Base-by-base conservation (phyloP, 306 rosid species). In the Cucurbita ficifolia region DNA sequence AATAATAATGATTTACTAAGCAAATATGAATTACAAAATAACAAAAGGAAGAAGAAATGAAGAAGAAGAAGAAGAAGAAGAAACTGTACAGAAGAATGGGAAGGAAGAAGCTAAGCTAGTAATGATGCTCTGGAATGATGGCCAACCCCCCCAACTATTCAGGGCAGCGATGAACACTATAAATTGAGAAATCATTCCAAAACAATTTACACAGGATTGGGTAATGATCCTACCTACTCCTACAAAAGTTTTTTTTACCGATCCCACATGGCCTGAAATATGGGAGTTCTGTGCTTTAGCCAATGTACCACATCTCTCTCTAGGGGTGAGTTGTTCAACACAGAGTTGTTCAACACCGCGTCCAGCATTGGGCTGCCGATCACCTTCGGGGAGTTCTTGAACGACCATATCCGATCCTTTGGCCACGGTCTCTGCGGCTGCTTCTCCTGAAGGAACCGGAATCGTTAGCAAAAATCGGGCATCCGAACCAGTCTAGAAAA, bases 351-450 rank as follows among this genome's bases (percentile, higher is more conserved):
- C 71, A 88, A 75, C 42, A 88, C 92, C 14, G 93, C 81, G 46
- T 95, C 99, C 72, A 95, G 84, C 97, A 89, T 91, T 4, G 99
- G 99, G 84, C 99, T 95, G 71, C 97, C 96, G 71, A 95, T 72
- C 72, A 95, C 76, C 78, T 83, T 91, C 0, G 88, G 89, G 69
- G 18, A 76, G 82, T 69, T 88, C 84, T 85, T 88, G 83, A 89
- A 95, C 40, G 85, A 88, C 99, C 99, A 95, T 86, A 95, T 91
- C 74, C 84, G 82, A 79, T 95, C 99, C 84, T 87, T 89, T 6
- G 99, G 96, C 99, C 97, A 95, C 18, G 93, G 82, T 79, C 82
- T 91, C 81, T 95, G 97, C 7, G 91, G 87, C 80, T 86, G 96
- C 88, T 88, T 88, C 89, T 95, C 99, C 99, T 95, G 85, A 2